Conservation (phyloP, 2,329 filamentous ascomycete genomes). For the Alternaria incomplexa region DNA sequence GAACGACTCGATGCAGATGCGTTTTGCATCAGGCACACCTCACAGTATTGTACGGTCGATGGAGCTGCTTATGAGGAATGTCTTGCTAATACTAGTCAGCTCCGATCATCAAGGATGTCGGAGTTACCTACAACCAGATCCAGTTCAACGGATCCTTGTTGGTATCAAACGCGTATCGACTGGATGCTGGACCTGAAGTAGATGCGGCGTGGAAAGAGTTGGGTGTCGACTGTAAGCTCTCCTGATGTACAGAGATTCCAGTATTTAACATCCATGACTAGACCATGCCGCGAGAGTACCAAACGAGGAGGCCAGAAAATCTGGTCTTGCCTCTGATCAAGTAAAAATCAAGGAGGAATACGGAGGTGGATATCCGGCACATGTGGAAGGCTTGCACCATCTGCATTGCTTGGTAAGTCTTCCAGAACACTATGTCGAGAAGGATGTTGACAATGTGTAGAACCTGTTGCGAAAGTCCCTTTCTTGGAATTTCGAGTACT, state of each 20-base stretch:
- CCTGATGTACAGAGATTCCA: neutral
- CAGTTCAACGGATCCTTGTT: slow-evolving; percentile 65
- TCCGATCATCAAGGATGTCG: slow-evolving; percentile 48
- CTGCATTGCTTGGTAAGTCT: slow-evolving; percentile 61
- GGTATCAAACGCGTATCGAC: slow-evolving; percentile 60
- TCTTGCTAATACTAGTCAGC: slow-evolving; percentile 19
- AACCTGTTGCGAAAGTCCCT: slow-evolving; percentile 65
- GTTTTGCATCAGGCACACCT: slow-evolving; percentile 38
- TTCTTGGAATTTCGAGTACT: slow-evolving; percentile 66
- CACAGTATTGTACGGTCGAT: slow-evolving; percentile 38
- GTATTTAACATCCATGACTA: neutral
- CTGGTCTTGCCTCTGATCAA: slow-evolving; percentile 61
- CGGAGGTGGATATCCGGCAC: slow-evolving; percentile 65
- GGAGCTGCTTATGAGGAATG: neutral
- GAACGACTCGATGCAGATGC: slow-evolving; percentile 26
- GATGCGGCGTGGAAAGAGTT: slow-evolving; percentile 64
- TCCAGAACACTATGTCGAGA: neutral
- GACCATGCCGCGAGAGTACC: slow-evolving; percentile 55
- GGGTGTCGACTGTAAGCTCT: slow-evolving; percentile 57
- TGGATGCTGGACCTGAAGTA: slow-evolving; percentile 59
- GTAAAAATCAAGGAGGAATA: slow-evolving; percentile 63
- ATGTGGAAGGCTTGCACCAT: slow-evolving; percentile 63
- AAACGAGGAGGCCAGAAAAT: slow-evolving; percentile 54
- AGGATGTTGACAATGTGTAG: slow-evolving; percentile 32
- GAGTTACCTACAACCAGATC: slow-evolving; percentile 49